Evolutionary conservation across 2,329 filamentous ascomycete species (phyloP).

Genomic region (Dactylella cylindrospora): DNA sequence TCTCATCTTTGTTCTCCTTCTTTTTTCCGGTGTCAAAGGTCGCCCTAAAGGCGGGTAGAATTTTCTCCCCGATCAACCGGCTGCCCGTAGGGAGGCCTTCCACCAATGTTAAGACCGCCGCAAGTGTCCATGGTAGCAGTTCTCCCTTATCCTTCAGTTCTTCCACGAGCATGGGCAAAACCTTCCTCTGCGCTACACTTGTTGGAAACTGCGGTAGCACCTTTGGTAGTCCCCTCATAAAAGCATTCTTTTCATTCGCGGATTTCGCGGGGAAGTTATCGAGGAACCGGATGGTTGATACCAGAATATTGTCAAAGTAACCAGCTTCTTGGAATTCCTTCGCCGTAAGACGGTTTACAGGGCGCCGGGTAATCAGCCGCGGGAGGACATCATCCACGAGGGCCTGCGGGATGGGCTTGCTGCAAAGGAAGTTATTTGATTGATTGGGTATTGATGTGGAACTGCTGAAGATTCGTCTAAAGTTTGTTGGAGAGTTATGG

Average conservation of each 20-base stretch:
- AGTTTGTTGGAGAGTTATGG: constrained; percentile 76
- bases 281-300: constrained; percentile 93
- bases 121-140: constrained; percentile 77
- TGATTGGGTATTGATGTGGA: constrained; percentile 75
- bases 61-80: constrained; percentile 77
- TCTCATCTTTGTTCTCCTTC: constrained; percentile 23
- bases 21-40: constrained; percentile 61
- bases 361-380: constrained; percentile 79
- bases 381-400: constrained; percentile 75
- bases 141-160: constrained; percentile 86
- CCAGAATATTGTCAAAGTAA: constrained; percentile 95
- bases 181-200: constrained; percentile 90
- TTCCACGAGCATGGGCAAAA: constrained; percentile 83
- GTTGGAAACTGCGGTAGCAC: constrained; percentile 90
- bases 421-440: constrained; percentile 80
- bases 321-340: constrained; percentile 91
- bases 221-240: constrained; percentile 82
- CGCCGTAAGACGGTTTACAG: constrained; percentile 82
- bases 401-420: constrained; percentile 75
- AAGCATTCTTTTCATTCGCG: constrained; percentile 82
- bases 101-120: constrained; percentile 90
- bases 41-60: constrained; percentile 80
- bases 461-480: constrained; percentile 79
- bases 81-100: constrained; percentile 74
- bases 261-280: constrained; percentile 91